Evolutionary conservation across 2,329 filamentous ascomycete species (phyloP), one percentile per base, ranked within the genome.

Genomic region (Chalaropsis thielavioides): DNA sequence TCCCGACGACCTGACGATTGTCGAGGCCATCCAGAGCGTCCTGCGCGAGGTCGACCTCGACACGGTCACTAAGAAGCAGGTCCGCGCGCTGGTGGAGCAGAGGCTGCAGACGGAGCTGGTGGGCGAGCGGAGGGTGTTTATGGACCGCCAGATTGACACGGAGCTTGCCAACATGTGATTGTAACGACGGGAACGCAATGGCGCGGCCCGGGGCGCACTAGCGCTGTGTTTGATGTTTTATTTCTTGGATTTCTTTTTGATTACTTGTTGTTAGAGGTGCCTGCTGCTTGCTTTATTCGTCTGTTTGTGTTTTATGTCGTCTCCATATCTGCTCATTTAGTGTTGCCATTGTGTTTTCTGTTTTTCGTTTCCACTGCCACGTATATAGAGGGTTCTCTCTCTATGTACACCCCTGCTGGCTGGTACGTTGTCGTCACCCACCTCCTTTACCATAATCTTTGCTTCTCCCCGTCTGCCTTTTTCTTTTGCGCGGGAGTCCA

Each of bases 11-110:
- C 79, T 78, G 58, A 82, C 84, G 67, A 96, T 99, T 69, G 81
- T 90, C 19, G 89, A 95, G 68, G 88, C 89, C 1, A 92, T 97
- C 68, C 88, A 90, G 71, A 79, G 81, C 62, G 94, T 94, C 70
- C 79, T 99, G 68, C 77, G 81, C 17, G 92, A 96, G 71, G 91
- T 96, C 0, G 92, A 99, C 74, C 80, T 99, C 51, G 94, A 99
- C 74, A 92, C 83, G n/a, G 90, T 97, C 60, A 99, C 94, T 6
- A 99, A 97, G 85, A 99, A 99, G 79, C 92, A 97, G 77, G 87
- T 94, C 65, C 83, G 89, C 62, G 92, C 89, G 2, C 81, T 97
- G 56, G 91, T 96, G 13, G 94, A 99, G 77, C 91, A 96, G 78
- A 84, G 92, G 71, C 77, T 99, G 68, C 92, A 96, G 77, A 92